Conservation (phyloP, 768 basidiomycete genomes). For the Leccinum arenicola region DNA sequence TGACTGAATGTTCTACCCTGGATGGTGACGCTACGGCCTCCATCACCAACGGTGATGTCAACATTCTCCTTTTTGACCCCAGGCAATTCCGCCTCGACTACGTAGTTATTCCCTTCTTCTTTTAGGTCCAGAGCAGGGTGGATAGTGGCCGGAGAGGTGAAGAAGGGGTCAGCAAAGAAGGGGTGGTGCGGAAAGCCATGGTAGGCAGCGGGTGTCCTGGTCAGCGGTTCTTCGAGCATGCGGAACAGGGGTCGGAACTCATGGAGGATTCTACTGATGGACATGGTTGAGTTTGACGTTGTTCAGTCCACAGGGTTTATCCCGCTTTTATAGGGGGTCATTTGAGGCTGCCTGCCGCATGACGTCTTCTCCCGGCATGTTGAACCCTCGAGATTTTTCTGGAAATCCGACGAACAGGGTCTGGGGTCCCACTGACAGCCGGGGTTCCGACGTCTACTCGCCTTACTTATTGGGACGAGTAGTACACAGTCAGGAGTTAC, state of each 20-base stretch:
- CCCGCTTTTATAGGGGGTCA: constrained; percentile 11
- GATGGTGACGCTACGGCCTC: constrained; percentile 68
- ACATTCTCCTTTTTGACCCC: constrained; percentile 78
- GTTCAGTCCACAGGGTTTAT: not conserved
- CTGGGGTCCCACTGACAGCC: constrained; percentile 13
- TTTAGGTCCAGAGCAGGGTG: constrained; percentile 66
- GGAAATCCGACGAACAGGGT: constrained; percentile 12
- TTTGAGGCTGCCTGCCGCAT: not conserved
- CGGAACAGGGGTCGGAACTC: constrained; percentile 77
- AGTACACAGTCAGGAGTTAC: not conserved
- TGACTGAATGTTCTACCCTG: constrained; percentile 53
- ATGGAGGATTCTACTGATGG: constrained; percentile 60
- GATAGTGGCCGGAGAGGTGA: constrained; percentile 30
- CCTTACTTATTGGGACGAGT: not conserved
- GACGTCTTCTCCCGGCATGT: constrained; percentile 16
- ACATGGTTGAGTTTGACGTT: constrained; percentile 42
- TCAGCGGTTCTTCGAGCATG: constrained; percentile 69
- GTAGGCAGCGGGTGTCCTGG: constrained; percentile 31
- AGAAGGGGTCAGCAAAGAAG: constrained; percentile 51
- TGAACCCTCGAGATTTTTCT: constrained; percentile 10
- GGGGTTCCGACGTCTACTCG: not conserved
- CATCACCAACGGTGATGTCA: constrained; percentile 66
- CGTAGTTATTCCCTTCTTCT: constrained; percentile 61
- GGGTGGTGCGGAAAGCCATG: constrained; percentile 32
- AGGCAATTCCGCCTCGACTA: constrained; percentile 76